Evolutionary conservation across 1,284 basidiomycete species (phyloP).

Genomic region (Ustilago lituana): DNA sequence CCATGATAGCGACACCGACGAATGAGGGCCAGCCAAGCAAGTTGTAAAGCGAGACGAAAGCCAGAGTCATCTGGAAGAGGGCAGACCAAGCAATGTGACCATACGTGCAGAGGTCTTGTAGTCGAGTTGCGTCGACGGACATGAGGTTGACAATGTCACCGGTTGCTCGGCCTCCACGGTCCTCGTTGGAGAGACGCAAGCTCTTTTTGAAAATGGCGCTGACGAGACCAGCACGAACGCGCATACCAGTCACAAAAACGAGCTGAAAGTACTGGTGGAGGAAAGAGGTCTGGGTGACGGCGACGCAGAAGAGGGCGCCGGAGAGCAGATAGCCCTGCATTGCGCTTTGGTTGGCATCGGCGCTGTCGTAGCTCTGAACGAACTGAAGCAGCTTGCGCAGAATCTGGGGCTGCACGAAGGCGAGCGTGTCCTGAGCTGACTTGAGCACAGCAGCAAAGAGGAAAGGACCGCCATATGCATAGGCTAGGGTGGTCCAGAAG

Average conservation of each 20-base stretch:
- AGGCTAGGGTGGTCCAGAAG: conserved; percentile 74
- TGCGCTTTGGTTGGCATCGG: conserved; percentile 29
- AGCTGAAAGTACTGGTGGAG: conserved; percentile 83
- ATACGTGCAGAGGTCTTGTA: conserved; percentile 87
- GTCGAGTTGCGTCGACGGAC: conserved; percentile 87
- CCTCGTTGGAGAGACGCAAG: conserved; percentile 77
- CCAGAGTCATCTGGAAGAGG: conserved; percentile 69
- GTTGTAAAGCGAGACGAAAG: conserved; percentile 76
- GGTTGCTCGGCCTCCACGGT: conserved; percentile 80
- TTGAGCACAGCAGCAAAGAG: conserved; percentile 58
- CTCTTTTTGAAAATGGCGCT: conserved; percentile 79
- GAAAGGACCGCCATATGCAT: conserved; percentile 73
- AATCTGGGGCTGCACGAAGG: conserved; percentile 87
- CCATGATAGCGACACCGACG: conserved; percentile 82
- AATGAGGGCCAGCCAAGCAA: conserved; percentile 80
- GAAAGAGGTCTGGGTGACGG: conserved; percentile 76
- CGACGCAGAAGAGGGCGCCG: conserved; percentile 74
- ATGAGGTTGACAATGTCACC: conserved; percentile 91
- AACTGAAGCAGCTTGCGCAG: conserved; percentile 82
- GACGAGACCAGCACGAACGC: conserved; percentile 85
- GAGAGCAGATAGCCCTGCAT: conserved; percentile 60
- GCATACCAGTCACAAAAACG: conserved; percentile 70
- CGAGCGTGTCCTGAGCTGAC: conserved; percentile 47
- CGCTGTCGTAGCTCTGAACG: conserved; percentile 67
- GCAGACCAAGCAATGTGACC: conserved; percentile 80